These are phyloP conservation scores for Epithele typhae DNA, from an alignment of 768 basidiomycete species.

Conservation along the genomic window DNA sequence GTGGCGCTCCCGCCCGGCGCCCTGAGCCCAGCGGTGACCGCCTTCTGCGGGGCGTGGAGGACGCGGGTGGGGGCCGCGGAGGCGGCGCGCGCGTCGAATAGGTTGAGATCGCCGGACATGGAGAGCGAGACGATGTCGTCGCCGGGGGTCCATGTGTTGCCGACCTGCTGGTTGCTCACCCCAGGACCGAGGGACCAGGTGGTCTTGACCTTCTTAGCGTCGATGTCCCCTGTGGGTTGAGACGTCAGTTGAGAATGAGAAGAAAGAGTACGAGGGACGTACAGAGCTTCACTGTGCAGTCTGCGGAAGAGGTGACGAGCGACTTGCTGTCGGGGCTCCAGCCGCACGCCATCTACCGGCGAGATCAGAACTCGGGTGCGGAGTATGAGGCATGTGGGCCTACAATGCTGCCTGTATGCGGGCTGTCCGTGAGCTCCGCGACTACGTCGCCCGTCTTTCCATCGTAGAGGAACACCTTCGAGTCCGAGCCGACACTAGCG, in stretches of 20 bases:
- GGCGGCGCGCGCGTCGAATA: slow-evolving; percentile 72
- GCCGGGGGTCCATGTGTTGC: slow-evolving; percentile 77
- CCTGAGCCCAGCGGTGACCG: slow-evolving; percentile 62
- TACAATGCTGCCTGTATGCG: slow-evolving; percentile 76
- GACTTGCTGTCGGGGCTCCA: slow-evolving; percentile 77
- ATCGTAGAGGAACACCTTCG: slow-evolving; percentile 84
- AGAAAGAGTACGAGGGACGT: slow-evolving; percentile 24
- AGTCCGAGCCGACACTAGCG: slow-evolving; percentile 86
- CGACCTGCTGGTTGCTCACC: slow-evolving; percentile 81
- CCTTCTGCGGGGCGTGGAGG: slow-evolving; percentile 77
- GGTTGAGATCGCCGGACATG: slow-evolving; percentile 72
- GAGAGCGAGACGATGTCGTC: slow-evolving; percentile 79
- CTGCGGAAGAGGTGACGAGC: slow-evolving; percentile 80
- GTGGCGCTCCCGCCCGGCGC: slow-evolving; percentile 43
- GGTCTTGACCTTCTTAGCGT: slow-evolving; percentile 58
- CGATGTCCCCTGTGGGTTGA: slow-evolving; percentile 86
- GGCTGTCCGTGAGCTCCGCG: slow-evolving; percentile 59
- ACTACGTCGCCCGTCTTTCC: slow-evolving; percentile 83
- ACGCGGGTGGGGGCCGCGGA: slow-evolving; percentile 58
- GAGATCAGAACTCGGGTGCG: not conserved
- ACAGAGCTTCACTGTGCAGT: slow-evolving; percentile 88
- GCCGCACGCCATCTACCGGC: slow-evolving; percentile 60
- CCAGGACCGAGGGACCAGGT: slow-evolving; percentile 73
- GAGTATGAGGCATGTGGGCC: slow-evolving; percentile 24
- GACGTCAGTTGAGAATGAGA: no score